Evolutionary conservation across 1,139 yeast genomes (phyloP).

Genomic region (Yamadazyma sp.): DNA sequence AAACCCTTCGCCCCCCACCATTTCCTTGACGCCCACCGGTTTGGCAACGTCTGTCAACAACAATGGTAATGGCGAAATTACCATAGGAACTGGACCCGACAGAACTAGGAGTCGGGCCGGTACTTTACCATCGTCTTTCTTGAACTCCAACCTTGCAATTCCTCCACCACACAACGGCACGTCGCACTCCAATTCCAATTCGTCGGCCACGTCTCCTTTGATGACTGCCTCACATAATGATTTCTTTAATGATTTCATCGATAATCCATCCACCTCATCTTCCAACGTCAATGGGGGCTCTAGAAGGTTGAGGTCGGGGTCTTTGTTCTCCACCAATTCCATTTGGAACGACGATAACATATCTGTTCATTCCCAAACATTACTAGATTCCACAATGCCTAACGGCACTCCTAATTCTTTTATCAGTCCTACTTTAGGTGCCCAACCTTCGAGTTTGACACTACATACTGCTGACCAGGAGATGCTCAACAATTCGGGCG

Average conservation of each 20-base stretch:
- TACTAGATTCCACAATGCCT: slow-evolving; percentile 3
- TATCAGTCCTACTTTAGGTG: slow-evolving; percentile 32
- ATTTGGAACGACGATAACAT: slow-evolving; percentile 48
- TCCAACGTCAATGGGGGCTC: slow-evolving; percentile 1
- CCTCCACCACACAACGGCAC: slow-evolving; percentile 3
- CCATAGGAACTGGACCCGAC: slow-evolving; percentile 26
- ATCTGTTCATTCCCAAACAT: slow-evolving; percentile 9
- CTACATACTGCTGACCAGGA: slow-evolving; percentile 8
- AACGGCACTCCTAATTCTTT: slow-evolving; percentile 18
- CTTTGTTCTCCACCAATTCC: slow-evolving; percentile 44
- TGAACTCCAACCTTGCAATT: slow-evolving; percentile 9
- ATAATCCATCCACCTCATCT: neutral
- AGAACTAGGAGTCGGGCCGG: slow-evolving; percentile 61
- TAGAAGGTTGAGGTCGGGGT: slow-evolving; percentile 43
- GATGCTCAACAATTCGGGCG: slow-evolving; percentile 4
- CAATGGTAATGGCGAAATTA: neutral
- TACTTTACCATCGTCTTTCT: slow-evolving; percentile 29
- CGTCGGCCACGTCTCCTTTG: slow-evolving; percentile 14
- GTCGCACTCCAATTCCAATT: slow-evolving; percentile 10
- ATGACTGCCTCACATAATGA: slow-evolving; percentile 12
- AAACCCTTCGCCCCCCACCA: slow-evolving; percentile 33
- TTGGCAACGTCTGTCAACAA: neutral
- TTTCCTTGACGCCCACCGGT: slow-evolving; percentile 29
- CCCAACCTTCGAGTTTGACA: slow-evolving; percentile 22
- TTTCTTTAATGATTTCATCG: slow-evolving; percentile 7